Base-by-base conservation (phyloP, 805 yeast species). In the Saccharomycopsis selenospora region DNA sequence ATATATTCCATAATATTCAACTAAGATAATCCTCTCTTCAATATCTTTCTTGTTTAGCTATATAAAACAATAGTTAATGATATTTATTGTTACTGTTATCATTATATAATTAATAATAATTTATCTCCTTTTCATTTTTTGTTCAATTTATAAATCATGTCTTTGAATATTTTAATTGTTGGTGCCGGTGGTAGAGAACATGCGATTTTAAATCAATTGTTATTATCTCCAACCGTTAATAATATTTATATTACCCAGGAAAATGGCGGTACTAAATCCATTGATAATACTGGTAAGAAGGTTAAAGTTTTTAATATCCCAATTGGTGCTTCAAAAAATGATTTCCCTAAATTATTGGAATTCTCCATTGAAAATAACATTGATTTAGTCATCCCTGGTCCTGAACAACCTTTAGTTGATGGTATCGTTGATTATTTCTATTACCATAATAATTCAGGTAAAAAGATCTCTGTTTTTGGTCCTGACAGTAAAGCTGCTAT, bases 111-210 rank as follows among this genome's bases (percentile, higher is more conserved):
- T n/a, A n/a, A n/a, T n/a, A n/a, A n/a, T n/a, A n/a, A n/a, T n/a
- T n/a, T n/a, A n/a, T n/a, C n/a, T n/a, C n/a, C n/a, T n/a, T n/a
- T n/a, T n/a, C n/a, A n/a, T n/a, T n/a, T n/a, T n/a, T n/a, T n/a
- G n/a, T n/a, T n/a, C n/a, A n/a, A n/a, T n/a, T n/a, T n/a, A n/a
- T n/a, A 26, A 14, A 20, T 13, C 11, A 40, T 41, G 26, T 41
- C 43, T 38, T 65, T 76, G 63, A 87, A 85, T 64, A 67, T 93
- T 57, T 79, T 93, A 53, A 82, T 93, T 56, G 76, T 93, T 57
- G 99, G 99, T 61, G 88, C 85, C 69, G 99, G 99, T 64, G 99
- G 99, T 57, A 89, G 99, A 73, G 99, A 93, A 68, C 97, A 93
- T 65, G 98, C 98, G 47, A 75, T 93, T 53, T 85, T 87, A 13